These are phyloP conservation scores for Talaromyces sp. DNA, from an alignment of 2,329 filamentous ascomycete species.

Conservation along the genomic window DNA sequence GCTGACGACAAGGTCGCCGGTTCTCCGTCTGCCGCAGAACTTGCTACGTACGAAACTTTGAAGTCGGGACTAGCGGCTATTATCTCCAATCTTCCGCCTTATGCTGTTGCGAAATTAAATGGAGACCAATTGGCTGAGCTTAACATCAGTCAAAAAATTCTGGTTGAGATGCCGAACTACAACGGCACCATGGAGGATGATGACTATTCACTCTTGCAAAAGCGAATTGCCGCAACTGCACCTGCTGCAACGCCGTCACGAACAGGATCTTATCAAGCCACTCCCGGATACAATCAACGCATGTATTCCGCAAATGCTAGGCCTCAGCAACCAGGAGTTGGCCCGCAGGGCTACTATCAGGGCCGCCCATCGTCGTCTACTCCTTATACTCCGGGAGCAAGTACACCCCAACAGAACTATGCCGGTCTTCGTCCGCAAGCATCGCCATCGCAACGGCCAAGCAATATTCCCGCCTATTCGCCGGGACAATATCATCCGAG, in stretches of 20 bases:
- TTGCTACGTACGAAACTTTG: slow-evolving; percentile 63
- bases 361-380: slow-evolving; percentile 24
- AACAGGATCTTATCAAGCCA: slow-evolving; percentile 26
- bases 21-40: slow-evolving; percentile 52
- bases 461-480: slow-evolving; percentile 32
- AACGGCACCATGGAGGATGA: slow-evolving; percentile 81
- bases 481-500: slow-evolving; percentile 39
- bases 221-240: slow-evolving; percentile 30
- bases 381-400: slow-evolving; percentile 27
- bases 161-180: slow-evolving; percentile 68
- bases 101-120: slow-evolving; percentile 78
- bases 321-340: slow-evolving; percentile 32
- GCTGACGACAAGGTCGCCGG: slow-evolving; percentile 22
- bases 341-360: slow-evolving; percentile 18
- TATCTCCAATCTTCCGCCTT: slow-evolving; percentile 71
- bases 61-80: slow-evolving; percentile 70
- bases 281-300: slow-evolving; percentile 33
- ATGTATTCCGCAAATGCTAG: slow-evolving; percentile 18
- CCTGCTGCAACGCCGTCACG: slow-evolving; percentile 30
- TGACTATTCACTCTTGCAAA: slow-evolving; percentile 54
- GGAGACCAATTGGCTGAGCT: slow-evolving; percentile 80
- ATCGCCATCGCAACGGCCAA: slow-evolving; percentile 34
- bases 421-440: slow-evolving; percentile 28
- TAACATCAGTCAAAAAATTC: slow-evolving; percentile 72
- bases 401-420: slow-evolving; percentile 25